Conservation (phyloP, 495 filamentous ascomycete genomes). For the Friedmanniomyces endolithicus region DNA sequence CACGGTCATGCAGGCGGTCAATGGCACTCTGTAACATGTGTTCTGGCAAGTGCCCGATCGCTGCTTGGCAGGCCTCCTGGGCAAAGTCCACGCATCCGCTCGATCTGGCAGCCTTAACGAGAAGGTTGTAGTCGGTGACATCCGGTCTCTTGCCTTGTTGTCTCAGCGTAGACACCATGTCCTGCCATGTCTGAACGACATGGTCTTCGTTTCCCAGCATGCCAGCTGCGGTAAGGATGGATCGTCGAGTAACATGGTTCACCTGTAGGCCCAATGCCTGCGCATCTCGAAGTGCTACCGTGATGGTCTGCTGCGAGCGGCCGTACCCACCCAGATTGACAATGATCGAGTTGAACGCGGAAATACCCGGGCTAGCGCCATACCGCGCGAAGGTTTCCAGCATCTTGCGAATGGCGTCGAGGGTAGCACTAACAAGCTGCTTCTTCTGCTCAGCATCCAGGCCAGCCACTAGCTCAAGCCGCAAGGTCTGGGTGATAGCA, state of each 20-base stretch:
- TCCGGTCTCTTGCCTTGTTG: not conserved
- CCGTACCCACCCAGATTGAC: constrained; percentile 28
- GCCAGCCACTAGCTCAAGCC: not conserved
- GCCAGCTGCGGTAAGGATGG: constrained; percentile 28
- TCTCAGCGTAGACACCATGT: constrained; percentile 4
- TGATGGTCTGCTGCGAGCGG: constrained; percentile 23
- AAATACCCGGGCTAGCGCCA: constrained; percentile 16
- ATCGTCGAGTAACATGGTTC: constrained; percentile 27
- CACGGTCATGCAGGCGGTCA: not conserved
- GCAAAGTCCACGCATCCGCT: constrained; percentile 1
- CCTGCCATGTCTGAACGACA: constrained; percentile 18
- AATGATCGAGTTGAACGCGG: constrained; percentile 33
- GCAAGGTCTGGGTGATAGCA: constrained; percentile 3
- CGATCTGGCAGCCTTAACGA: constrained; percentile 11
- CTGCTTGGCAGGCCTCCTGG: not conserved
- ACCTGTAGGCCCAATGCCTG: constrained; percentile 20
- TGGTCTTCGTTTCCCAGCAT: constrained; percentile 21
- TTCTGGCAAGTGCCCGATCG: not conserved
- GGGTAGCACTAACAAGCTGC: constrained; percentile 9
- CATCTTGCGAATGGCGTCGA: constrained; percentile 12
- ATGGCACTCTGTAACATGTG: not conserved
- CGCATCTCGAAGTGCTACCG: constrained; percentile 23
- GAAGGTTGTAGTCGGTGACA: constrained; percentile 9
- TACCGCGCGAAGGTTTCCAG: constrained; percentile 22
- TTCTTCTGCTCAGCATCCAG: not conserved